Percentiles rank a stretch among this genome's conserved stretches.
Evolutionary conservation across 2,329 filamentous ascomycete genomes (phyloP).

Genomic region (Fusarium avenaceum): DNA sequence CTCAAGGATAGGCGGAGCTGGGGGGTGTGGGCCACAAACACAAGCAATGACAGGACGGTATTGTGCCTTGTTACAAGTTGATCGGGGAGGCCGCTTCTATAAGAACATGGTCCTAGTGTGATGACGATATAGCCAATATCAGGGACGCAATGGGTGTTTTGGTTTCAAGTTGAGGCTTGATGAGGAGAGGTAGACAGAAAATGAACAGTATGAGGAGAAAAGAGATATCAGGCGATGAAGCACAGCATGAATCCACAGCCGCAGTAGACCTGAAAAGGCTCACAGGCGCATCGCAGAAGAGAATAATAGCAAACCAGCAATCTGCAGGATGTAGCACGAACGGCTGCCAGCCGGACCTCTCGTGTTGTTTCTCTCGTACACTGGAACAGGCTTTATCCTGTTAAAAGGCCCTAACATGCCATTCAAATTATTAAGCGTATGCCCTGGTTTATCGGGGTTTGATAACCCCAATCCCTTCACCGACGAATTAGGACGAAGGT

Average conservation of each 20-base stretch:
- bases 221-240: slow-evolving; percentile 20
- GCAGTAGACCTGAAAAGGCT: neutral
- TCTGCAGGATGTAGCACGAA: slow-evolving; percentile 4
- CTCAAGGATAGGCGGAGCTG: slow-evolving; percentile 40
- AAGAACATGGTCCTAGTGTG: neutral
- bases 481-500: slow-evolving; percentile 33
- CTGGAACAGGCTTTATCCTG: neutral
- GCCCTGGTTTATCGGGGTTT: slow-evolving; percentile 33
- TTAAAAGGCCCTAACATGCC: slow-evolving; percentile 3
- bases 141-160: neutral
- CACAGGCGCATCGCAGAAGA: slow-evolving; percentile 16
- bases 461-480: slow-evolving; percentile 19
- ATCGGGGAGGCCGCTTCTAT: slow-evolving; percentile 15
- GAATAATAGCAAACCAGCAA: slow-evolving; percentile 4
- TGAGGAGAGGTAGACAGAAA: neutral
- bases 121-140: slow-evolving; percentile 5
- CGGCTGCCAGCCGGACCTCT: slow-evolving; percentile 9
- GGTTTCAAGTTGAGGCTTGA: neutral
- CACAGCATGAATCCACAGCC: slow-evolving; percentile 14
- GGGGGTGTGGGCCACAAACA: slow-evolving; percentile 35
- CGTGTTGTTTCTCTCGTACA: slow-evolving; percentile 17
- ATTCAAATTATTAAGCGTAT: slow-evolving; percentile 22
- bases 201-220: slow-evolving; percentile 16
- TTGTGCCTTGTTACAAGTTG: slow-evolving; percentile 11
- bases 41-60: slow-evolving; percentile 9